phyloP scores from a whole-genome alignment of 345 rosid species.

The Trapa bicornis region DNA sequence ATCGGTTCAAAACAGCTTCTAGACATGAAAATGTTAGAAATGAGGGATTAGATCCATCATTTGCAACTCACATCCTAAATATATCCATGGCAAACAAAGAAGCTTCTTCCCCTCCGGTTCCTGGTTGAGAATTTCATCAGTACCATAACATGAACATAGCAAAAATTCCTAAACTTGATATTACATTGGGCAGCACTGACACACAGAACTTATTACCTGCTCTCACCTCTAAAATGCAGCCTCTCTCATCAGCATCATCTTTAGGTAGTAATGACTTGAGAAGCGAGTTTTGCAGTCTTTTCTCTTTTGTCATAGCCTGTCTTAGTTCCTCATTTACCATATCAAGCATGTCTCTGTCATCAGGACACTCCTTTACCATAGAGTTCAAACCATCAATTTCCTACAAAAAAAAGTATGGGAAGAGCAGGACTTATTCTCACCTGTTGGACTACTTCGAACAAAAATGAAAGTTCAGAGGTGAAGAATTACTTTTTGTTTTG shows the following conservation, averaged over 20 bases:
- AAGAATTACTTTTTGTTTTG: constrained; percentile 53
- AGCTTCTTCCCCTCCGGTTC: constrained; percentile 96
- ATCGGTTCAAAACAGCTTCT: background rate
- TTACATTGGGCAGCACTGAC: background rate
- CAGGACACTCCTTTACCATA: constrained; percentile 45
- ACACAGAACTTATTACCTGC: constrained; percentile 43
- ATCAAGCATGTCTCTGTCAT: constrained; percentile 70
- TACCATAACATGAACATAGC: constrained; percentile 4
- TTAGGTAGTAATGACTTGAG: constrained; percentile 81
- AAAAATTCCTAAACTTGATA: background rate
- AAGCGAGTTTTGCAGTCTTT: constrained; percentile 53
- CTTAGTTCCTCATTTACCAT: constrained; percentile 61
- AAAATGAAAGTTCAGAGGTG: background rate
- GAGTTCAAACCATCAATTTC: constrained; percentile 66
- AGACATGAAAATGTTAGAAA: background rate
- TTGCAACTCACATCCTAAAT: constrained; percentile 58
- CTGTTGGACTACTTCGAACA: background rate
- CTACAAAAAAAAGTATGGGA: constrained; percentile 20
- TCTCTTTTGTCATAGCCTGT: constrained; percentile 51
- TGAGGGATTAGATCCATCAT: background rate
- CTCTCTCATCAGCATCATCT: constrained; percentile 98
- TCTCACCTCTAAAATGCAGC: constrained; percentile 94
- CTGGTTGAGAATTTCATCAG: constrained; percentile 25
- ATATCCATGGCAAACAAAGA: constrained; percentile 93
- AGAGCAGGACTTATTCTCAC: background rate